Percentiles rank a stretch among this genome's conserved stretches.
Evolutionary conservation across 2,329 filamentous ascomycete genomes (phyloP).

Genomic region (Colletotrichum sp.): DNA sequence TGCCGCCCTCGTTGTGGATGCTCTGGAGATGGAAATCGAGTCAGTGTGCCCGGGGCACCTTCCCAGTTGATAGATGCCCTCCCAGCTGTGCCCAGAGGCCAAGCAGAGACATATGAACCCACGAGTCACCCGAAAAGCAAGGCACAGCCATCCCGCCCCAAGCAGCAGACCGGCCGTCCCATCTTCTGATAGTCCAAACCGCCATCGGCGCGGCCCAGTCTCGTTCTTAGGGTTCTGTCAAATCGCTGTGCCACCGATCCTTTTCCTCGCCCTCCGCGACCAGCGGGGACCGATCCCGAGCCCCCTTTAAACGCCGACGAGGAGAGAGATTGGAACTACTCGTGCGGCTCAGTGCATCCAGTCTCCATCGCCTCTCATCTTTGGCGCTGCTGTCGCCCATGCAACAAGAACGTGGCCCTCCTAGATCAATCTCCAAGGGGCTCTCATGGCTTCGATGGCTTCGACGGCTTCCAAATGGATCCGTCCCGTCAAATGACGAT

Average conservation of each 20-base stretch:
- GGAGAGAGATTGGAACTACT: background rate
- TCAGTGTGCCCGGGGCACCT: constrained; percentile 4
- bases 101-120: background rate
- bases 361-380: background rate
- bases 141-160: background rate
- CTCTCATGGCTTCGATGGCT: background rate
- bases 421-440: background rate
- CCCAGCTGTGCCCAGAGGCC: background rate
- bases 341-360: background rate
- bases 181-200: constrained; percentile 7
- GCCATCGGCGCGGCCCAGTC: background rate
- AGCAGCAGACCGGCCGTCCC: background rate
- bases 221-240: background rate
- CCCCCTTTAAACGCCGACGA: background rate
- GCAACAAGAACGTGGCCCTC: background rate
- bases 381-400: background rate
- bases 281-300: background rate
- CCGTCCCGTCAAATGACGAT: background rate
- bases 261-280: background rate
- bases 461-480: background rate
- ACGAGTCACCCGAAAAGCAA: background rate
- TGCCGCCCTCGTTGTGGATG: constrained; percentile 9
- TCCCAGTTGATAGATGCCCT: background rate
- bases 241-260: background rate
- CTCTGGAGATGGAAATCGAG: constrained; percentile 14